phyloP scores from a whole-genome alignment of 2,329 filamentous ascomycete species.

The Ophiobolus disseminans region DNA sequence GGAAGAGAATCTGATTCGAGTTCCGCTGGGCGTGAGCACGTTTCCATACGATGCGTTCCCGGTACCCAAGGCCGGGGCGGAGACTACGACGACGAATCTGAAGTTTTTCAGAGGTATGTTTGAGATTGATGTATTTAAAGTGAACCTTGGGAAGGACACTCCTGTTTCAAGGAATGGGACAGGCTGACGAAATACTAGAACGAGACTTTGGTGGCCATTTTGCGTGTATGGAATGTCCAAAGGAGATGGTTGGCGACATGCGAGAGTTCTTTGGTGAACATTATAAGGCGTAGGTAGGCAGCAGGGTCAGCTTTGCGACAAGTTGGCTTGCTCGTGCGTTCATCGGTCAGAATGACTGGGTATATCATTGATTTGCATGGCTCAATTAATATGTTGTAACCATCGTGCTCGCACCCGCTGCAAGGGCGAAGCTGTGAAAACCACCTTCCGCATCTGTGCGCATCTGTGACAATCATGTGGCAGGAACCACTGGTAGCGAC shows the following conservation, averaged over 20 bases:
- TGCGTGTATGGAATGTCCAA: slow-evolving; percentile 35
- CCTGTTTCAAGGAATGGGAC: too few species aligned
- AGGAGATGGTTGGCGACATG: slow-evolving; percentile 32
- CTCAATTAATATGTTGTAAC: too few species aligned
- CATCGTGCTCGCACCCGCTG: too few species aligned
- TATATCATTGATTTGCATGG: too few species aligned
- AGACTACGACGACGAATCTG: slow-evolving; percentile 49
- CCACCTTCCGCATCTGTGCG: too few species aligned
- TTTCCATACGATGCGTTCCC: slow-evolving; percentile 50
- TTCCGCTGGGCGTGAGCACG: slow-evolving; percentile 49
- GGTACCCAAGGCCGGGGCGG: slow-evolving; percentile 39
- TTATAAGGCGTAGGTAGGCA: slow-evolving; percentile 16
- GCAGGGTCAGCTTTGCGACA: too few species aligned
- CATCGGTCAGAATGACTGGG: too few species aligned
- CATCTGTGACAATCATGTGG: too few species aligned
- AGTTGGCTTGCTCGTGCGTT: too few species aligned
- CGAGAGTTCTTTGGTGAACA: slow-evolving; percentile 28
- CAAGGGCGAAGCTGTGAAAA: too few species aligned
- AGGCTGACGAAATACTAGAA: slow-evolving; percentile 18
- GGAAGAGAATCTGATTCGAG: slow-evolving; percentile 47
- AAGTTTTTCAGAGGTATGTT: slow-evolving; percentile 43
- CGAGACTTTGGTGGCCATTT: slow-evolving; percentile 33
- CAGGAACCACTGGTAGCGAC: too few species aligned
- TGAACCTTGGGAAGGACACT: not conserved
- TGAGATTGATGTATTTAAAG: not conserved